Evolutionary conservation across 106 monocot genomes (phyloP), one percentile per base, ranked within the genome.

Genomic region (Platanthera zijinensis): DNA sequence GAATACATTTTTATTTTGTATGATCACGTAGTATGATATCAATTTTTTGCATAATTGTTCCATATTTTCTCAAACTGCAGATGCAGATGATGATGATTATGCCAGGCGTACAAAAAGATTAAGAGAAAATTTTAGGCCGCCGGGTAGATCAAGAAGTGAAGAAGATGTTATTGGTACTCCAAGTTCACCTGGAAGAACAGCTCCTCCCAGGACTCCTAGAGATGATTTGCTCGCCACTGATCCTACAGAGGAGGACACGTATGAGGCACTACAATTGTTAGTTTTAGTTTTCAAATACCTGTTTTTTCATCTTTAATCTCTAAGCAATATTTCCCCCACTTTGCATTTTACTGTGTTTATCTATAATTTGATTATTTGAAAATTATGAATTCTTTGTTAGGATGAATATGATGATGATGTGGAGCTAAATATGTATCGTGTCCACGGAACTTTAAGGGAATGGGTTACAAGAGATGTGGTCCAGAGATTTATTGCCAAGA

Each of bases 381-480:
- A 69, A 57, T 6, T 64, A n/a, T 15, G 30, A 72, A 80, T 83
- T 1, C 63, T 14, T 78, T 74, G 73, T 15, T n/a, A n/a, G n/a
- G n/a, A n/a, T n/a, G n/a, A n/a, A n/a, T n/a, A n/a, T n/a, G n/a
- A n/a, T n/a, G n/a, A 92, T 76, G 97, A 94, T 50, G 84, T 72
- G 78, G 94, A 91, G 78, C 78, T 84, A 78, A 93, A 83, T 53
- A 94, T 97, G 89, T 99, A 94, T 72, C 89, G 85, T 75, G 97
- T 99, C 45, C 97, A 99, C 90, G 97, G 97, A 82, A 87, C 91
- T 10, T 69, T 99, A 47, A 88, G 94, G 51, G 97, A 99, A 61
- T 99, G 97, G 97, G 97, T 99, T 19, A 90, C 91, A 46, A 94
- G 97, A 84, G 94, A 99, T 85, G 97, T 7, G n/a, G n/a, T n/a